These are phyloP conservation scores for Atkinsonella hypoxylon DNA, from an alignment of 2,329 filamentous ascomycete species.

Conservation along the genomic window DNA sequence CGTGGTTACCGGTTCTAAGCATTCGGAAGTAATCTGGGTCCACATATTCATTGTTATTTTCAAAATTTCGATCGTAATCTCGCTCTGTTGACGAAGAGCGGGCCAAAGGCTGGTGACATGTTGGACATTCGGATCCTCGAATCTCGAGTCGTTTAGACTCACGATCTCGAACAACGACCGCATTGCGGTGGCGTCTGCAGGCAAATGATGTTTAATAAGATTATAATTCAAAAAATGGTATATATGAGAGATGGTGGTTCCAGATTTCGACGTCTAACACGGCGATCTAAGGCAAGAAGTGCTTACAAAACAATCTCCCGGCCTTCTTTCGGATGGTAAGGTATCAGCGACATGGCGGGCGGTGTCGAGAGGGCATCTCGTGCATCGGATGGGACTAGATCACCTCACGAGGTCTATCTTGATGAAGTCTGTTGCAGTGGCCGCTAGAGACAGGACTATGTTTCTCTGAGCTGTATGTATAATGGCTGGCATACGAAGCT, in stretches of 20 bases:
- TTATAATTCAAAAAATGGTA: no score
- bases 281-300: constrained; percentile 4
- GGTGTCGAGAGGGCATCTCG: neutral
- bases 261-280: no score
- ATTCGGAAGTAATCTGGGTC: constrained; percentile 93
- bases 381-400: neutral
- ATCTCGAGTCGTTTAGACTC: constrained; percentile 77
- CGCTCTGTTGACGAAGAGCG: constrained; percentile 32
- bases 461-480: no score
- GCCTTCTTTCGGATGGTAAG: constrained; percentile 60
- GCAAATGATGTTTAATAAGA: neutral
- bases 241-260: no score
- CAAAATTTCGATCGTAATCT: constrained; percentile 32
- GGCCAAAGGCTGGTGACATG: constrained; percentile 65
- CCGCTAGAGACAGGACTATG: neutral
- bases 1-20: constrained; percentile 49
- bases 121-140: constrained; percentile 73
- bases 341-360: constrained; percentile 53
- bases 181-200: constrained; percentile 75
- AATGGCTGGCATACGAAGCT: no score
- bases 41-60: constrained; percentile 52
- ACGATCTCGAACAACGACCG: constrained; percentile 83
- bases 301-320: constrained; percentile 72
- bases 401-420: neutral
- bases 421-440: constrained; percentile 8